Evolutionary conservation across 2,329 filamentous ascomycete genomes (phyloP).

Genomic region (Ophiognomonia clavigignenti-juglandacearum): DNA sequence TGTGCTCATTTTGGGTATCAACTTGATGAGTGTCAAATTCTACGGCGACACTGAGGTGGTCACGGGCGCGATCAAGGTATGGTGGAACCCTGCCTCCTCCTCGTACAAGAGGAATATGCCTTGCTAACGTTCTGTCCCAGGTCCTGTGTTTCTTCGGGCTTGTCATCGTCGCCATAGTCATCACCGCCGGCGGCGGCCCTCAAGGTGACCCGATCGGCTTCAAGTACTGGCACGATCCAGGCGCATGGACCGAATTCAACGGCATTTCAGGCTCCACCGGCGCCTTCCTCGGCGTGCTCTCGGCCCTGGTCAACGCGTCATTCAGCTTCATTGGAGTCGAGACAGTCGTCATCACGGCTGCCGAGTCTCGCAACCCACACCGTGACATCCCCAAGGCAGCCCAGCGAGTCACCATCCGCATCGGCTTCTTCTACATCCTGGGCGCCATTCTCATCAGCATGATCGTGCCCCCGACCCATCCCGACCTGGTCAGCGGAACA

Average conservation of each 20-base stretch:
- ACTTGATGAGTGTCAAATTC: slow-evolving; percentile 15
- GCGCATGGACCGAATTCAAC: slow-evolving; percentile 18
- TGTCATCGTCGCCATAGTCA: slow-evolving; percentile 17
- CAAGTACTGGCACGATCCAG: slow-evolving; percentile 17
- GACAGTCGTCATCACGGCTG: slow-evolving; percentile 18
- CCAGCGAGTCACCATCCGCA: slow-evolving; percentile 16
- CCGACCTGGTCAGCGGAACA: slow-evolving; percentile 8
- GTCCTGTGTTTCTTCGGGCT: slow-evolving; percentile 17
- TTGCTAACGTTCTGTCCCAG: slow-evolving; percentile 1
- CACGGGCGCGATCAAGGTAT: slow-evolving; percentile 12
- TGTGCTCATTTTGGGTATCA: slow-evolving; percentile 10
- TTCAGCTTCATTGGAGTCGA: slow-evolving; percentile 16
- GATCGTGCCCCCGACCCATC: slow-evolving; percentile 15
- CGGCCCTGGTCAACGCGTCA: slow-evolving; percentile 17
- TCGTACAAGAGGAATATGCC: background rate
- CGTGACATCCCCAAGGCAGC: slow-evolving; percentile 18
- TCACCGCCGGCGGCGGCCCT: slow-evolving; percentile 18
- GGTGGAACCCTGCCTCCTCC: background rate
- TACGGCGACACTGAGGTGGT: slow-evolving; percentile 13
- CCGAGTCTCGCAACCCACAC: slow-evolving; percentile 17
- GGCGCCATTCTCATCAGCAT: slow-evolving; percentile 18
- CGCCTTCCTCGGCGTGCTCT: slow-evolving; percentile 17
- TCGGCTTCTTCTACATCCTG: slow-evolving; percentile 19
- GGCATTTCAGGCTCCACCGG: slow-evolving; percentile 17
- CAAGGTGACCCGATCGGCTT: slow-evolving; percentile 17